Evolutionary conservation across 2,329 filamentous ascomycete species (phyloP).

Genomic region (Aspergillus bombycis): DNA sequence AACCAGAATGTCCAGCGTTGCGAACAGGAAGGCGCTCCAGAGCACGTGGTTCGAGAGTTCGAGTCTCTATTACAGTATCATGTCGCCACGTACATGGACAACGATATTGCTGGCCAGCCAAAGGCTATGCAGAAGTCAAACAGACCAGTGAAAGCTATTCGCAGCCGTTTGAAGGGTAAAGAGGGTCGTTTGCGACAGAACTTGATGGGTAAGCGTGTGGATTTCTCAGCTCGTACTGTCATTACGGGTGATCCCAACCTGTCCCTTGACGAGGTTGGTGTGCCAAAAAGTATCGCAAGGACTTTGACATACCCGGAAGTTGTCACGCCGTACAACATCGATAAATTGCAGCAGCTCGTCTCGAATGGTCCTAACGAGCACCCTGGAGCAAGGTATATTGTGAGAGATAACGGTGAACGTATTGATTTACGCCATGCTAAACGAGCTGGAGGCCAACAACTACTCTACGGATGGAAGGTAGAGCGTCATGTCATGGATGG

Average conservation of each 20-base stretch:
- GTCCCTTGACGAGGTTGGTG: constrained; percentile 94
- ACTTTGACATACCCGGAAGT: constrained; percentile 96
- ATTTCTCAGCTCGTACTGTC: constrained; percentile 98
- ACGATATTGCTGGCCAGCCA: constrained; percentile 94
- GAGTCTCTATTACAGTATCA: constrained; percentile 94
- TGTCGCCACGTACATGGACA: constrained; percentile 99
- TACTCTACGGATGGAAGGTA: constrained; percentile 98
- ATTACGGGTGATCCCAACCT: constrained; percentile 98
- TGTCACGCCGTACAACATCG: constrained; percentile 97
- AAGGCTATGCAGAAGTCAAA: constrained; percentile 97
- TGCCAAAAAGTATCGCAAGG: constrained; percentile 88
- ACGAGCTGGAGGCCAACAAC: constrained; percentile 74
- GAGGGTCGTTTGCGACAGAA: constrained; percentile 97
- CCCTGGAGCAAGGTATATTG: constrained; percentile 94
- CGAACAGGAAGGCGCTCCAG: constrained; percentile 86
- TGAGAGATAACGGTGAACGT: constrained; percentile 87
- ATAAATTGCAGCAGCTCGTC: constrained; percentile 84
- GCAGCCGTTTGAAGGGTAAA: constrained; percentile 97
- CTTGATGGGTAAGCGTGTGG: constrained; percentile 99
- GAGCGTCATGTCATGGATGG: constrained; percentile 95
- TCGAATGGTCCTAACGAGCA: constrained; percentile 93
- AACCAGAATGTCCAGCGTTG: constrained; percentile 94
- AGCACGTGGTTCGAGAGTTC: constrained; percentile 89
- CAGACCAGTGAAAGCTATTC: constrained; percentile 93
- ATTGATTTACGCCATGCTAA: constrained; percentile 95